A percentile compares a stretch with the other conserved stretches of the same genome.
phyloP scores from a whole-genome alignment of 2,329 filamentous ascomycete genomes.

The Cladorrhinum sp. region DNA sequence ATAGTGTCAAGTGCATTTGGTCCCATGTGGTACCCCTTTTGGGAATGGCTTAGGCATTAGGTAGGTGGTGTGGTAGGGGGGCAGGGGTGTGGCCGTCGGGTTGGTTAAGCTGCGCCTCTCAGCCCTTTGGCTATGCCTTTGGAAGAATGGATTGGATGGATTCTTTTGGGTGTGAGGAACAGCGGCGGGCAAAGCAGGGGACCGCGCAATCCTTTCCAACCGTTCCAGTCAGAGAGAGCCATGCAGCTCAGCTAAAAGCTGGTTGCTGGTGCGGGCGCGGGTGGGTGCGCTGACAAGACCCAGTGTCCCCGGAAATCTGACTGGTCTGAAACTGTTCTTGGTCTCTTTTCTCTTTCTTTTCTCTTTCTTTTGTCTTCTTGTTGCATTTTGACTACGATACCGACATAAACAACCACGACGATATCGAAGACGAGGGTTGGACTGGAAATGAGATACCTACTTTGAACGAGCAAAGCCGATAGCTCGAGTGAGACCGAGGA shows the following conservation, averaged over 20 bases:
- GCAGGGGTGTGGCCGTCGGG: conserved; percentile 9
- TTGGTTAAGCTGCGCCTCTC: conserved; percentile 25
- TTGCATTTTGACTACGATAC: background rate
- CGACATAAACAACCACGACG: background rate
- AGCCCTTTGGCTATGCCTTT: conserved; percentile 17
- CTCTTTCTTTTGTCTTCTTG: background rate
- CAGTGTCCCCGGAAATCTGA: background rate
- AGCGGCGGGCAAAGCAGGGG: conserved; percentile 2
- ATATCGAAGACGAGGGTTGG: background rate
- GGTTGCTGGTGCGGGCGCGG: background rate
- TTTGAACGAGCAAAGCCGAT: background rate
- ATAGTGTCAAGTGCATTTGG: background rate
- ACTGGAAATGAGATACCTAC: background rate
- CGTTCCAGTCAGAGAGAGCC: background rate
- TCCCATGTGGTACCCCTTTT: conserved; percentile 13
- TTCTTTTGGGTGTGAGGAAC: conserved; percentile 2
- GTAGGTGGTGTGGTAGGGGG: conserved; percentile 10
- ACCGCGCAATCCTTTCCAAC: background rate
- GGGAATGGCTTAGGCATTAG: conserved; percentile 10
- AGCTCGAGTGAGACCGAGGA: conserved; percentile 1
- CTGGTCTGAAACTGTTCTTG: background rate
- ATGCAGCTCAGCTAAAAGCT: background rate
- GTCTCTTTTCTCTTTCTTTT: background rate
- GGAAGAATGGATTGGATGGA: conserved; percentile 3
- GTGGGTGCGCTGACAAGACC: background rate